Conservation (phyloP, 2,329 filamentous ascomycete species). For the Byssochlamys sp. region DNA sequence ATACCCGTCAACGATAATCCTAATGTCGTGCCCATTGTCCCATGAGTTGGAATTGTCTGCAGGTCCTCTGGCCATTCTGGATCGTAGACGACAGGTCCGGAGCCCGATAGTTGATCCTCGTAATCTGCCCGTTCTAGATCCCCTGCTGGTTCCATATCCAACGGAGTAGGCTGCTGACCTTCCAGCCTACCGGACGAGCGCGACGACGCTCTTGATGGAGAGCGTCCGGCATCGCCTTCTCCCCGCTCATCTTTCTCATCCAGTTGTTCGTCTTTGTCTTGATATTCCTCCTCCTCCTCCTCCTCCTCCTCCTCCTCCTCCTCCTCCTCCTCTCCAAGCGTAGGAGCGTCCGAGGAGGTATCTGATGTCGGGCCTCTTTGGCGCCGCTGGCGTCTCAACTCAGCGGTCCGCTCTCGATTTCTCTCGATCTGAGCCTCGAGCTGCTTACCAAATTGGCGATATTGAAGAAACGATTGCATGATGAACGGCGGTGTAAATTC, state of each 20-base stretch:
- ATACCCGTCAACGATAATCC: conserved; percentile 16
- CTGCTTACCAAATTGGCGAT: conserved; percentile 14
- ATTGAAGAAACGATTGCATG: conserved; percentile 20
- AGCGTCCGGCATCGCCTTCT: conserved; percentile 1
- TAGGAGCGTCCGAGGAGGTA: not conserved
- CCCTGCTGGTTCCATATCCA: not conserved
- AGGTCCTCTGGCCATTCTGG: conserved; percentile 5
- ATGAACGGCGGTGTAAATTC: not conserved
- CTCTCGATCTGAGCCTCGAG: conserved; percentile 14
- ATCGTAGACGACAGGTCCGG: too few relatives aligned
- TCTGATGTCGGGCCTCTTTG: conserved; percentile 6
- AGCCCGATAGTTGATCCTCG: not conserved
- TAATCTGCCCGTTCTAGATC: conserved; percentile 8
- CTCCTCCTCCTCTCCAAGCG: not conserved
- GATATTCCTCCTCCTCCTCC: not conserved
- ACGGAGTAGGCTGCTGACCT: not conserved
- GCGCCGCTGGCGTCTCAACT: conserved; percentile 11
- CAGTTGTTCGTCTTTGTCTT: conserved; percentile 1
- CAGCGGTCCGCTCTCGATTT: conserved; percentile 6
- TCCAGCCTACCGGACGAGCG: not conserved
- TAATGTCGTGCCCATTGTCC: conserved; percentile 13
- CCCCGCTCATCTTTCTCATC: not conserved
- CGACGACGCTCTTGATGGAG: conserved; percentile 2
- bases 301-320: not conserved
- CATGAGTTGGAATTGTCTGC: conserved; percentile 9